These are phyloP conservation scores for Ustilago cynodontis DNA, from an alignment of 1,284 basidiomycete genomes.

Conservation along the genomic window DNA sequence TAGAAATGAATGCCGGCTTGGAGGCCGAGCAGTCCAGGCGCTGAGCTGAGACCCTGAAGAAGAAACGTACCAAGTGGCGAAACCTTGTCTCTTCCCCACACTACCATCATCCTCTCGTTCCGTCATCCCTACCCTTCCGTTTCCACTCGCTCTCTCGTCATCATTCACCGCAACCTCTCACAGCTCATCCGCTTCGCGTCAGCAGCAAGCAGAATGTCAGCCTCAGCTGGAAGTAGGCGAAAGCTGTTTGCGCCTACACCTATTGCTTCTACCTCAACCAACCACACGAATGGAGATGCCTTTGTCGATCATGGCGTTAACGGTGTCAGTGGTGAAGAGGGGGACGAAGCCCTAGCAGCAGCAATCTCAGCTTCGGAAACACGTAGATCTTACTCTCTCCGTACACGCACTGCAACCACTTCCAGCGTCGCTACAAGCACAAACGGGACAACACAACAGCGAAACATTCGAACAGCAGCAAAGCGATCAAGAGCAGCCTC, in stretches of 20 bases:
- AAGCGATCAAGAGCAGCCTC: constrained; percentile 17
- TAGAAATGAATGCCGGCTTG: constrained; percentile 10
- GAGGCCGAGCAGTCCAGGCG: neutral
- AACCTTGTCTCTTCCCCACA: constrained; percentile 1
- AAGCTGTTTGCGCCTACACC: constrained; percentile 48
- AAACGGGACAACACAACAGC: neutral
- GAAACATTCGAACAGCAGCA: constrained; percentile 4
- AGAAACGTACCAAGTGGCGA: neutral
- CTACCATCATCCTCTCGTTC: neutral
- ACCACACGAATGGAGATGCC: no score
- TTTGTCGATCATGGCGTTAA: neutral
- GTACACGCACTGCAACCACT: constrained; percentile 10
- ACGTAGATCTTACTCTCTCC: constrained; percentile 33
- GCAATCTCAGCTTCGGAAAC: constrained; percentile 18
- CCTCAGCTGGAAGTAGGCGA: constrained; percentile 15
- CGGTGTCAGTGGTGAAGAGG: neutral
- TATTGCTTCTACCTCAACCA: constrained; percentile 28
- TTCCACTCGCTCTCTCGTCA: neutral
- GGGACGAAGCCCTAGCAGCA: constrained; percentile 32
- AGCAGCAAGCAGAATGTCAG: constrained; percentile 10
- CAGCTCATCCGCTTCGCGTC: neutral
- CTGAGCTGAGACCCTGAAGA: constrained; percentile 8
- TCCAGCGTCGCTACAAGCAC: neutral
- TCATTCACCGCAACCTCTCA: neutral
- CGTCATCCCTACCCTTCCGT: neutral